Conservation (phyloP, 805 yeast species). For the Kuraishia hungarica region DNA sequence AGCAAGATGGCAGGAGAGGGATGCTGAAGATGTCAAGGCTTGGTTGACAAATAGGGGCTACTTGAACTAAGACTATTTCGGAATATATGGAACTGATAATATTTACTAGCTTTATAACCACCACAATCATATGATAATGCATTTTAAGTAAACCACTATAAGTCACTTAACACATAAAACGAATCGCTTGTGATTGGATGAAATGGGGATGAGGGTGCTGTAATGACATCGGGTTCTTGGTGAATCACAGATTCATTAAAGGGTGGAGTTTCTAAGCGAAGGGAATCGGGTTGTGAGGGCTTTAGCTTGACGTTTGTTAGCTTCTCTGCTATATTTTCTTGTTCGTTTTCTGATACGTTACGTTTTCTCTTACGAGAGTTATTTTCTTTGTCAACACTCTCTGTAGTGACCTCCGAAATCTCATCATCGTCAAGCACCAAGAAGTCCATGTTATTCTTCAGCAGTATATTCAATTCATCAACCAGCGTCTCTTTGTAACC, state of each 20-base stretch:
- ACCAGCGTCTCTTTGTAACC: neutral
- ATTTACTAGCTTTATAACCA: neutral
- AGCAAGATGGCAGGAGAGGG: constrained; percentile 43
- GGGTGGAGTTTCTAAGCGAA: neutral
- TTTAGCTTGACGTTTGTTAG: no score
- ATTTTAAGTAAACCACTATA: no score
- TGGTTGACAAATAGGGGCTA: constrained; percentile 26
- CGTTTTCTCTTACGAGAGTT: neutral
- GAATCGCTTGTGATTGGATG: neutral
- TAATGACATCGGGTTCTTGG: neutral
- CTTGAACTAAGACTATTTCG: neutral
- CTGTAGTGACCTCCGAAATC: neutral
- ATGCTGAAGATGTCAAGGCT: constrained; percentile 26
- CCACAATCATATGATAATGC: neutral
- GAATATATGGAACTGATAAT: neutral
- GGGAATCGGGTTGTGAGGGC: no score
- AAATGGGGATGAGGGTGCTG: neutral
- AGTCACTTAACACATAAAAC: neutral
- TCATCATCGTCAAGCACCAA: neutral
- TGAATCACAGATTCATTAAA: neutral
- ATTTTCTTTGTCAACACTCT: no score
- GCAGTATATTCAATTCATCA: neutral
- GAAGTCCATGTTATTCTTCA: neutral
- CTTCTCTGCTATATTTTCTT: no score
- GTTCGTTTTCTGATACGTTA: neutral